phyloP scores from a whole-genome alignment of 345 rosid species.

The Turritis glabra region DNA sequence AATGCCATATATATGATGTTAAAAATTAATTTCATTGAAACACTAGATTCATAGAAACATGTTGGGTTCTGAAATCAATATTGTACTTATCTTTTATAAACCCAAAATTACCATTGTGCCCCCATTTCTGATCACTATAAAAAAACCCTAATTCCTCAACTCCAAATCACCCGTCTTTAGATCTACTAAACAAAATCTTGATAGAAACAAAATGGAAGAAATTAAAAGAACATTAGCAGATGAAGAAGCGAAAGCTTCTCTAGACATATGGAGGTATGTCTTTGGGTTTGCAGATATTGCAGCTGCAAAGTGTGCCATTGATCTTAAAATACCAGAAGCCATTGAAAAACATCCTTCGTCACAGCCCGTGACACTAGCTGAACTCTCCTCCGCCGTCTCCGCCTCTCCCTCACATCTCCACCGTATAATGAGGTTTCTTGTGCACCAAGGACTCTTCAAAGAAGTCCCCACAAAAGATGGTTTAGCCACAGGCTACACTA shows the following conservation, averaged over 20 bases:
- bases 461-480: conserved; percentile 34
- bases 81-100: neutral
- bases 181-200: neutral
- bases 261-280: conserved; percentile 56
- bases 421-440: conserved; percentile 70
- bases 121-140: neutral
- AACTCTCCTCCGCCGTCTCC: conserved; percentile 51
- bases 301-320: conserved; percentile 74
- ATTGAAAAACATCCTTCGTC: conserved; percentile 46
- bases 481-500: conserved; percentile 39
- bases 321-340: conserved; percentile 70
- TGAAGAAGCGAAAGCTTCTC: conserved; percentile 48
- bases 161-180: neutral
- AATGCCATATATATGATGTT: neutral
- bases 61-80: neutral
- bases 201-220: conserved; percentile 31
- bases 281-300: conserved; percentile 59
- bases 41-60: neutral
- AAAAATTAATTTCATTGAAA: neutral
- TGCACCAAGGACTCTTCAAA: conserved; percentile 49
- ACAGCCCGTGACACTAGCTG: conserved; percentile 49
- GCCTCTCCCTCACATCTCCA: conserved; percentile 53
- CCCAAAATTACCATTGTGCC: neutral
- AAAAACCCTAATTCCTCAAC: neutral
- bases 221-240: conserved; percentile 19